phyloP scores from a whole-genome alignment of 768 basidiomycete species.

The Tricholoma matsutake region DNA sequence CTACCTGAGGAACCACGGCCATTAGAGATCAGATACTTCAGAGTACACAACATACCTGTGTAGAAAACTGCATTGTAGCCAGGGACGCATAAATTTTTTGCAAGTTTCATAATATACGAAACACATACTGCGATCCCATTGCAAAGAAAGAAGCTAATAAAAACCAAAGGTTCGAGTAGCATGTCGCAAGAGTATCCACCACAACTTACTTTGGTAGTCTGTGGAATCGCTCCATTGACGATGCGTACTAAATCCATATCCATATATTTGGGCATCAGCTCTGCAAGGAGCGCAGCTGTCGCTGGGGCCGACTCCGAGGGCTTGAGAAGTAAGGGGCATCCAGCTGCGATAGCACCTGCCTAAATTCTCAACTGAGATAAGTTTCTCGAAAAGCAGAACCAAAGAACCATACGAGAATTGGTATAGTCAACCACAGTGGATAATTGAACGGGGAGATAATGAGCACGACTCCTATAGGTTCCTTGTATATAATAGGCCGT shows the following conservation, averaged over 20 bases:
- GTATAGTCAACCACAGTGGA: conserved; percentile 57
- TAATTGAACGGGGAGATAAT: conserved; percentile 78
- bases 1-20: conserved; percentile 43
- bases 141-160: conserved; percentile 61
- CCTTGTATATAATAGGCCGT: conserved; percentile 64
- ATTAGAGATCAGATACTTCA: neutral
- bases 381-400: neutral
- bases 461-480: conserved; percentile 72
- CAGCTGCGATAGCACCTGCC: conserved; percentile 76
- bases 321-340: conserved; percentile 69
- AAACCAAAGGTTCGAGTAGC: neutral
- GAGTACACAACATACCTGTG: conserved; percentile 43
- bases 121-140: conserved; percentile 54
- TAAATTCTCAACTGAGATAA: conserved; percentile 13
- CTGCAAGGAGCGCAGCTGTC: conserved; percentile 53
- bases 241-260: conserved; percentile 62
- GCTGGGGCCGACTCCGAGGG: conserved; percentile 70
- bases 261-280: conserved; percentile 73
- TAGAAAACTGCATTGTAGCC: conserved; percentile 46
- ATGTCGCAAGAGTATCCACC: neutral
- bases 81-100: neutral
- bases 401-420: conserved; percentile 49
- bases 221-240: conserved; percentile 64
- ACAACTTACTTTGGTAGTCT: conserved; percentile 50
- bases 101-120: neutral